Percentiles rank a stretch among this genome's conserved stretches.
Evolutionary conservation across 495 filamentous ascomycete species (phyloP).

Genomic region (Lepraria neglecta): DNA sequence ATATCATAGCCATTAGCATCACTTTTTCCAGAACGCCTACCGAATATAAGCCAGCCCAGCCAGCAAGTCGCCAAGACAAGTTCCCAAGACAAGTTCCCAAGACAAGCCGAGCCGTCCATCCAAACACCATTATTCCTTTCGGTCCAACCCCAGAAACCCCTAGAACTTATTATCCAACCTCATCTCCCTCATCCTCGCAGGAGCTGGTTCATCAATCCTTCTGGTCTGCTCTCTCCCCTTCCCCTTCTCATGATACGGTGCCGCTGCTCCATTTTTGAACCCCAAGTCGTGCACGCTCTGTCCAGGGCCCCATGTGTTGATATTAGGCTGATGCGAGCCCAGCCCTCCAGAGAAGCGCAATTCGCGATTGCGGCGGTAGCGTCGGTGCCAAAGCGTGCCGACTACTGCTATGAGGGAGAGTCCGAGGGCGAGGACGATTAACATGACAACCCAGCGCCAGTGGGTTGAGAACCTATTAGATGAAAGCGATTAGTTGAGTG

Average conservation of each 20-base stretch:
- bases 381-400: conserved; percentile 44
- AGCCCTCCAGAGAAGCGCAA: conserved; percentile 14
- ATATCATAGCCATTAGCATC: no score
- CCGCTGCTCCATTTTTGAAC: conserved; percentile 3
- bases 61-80: background rate
- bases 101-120: background rate
- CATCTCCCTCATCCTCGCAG: conserved; percentile 17
- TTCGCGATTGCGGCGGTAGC: conserved; percentile 35
- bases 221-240: conserved; percentile 20
- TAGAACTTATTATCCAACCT: background rate
- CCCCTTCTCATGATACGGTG: conserved; percentile 21
- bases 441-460: conserved; percentile 49
- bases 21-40: background rate
- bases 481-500: background rate
- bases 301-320: conserved; percentile 29
- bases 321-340: conserved; percentile 18
- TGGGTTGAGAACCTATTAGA: conserved; percentile 43
- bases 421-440: conserved; percentile 47
- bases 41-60: background rate
- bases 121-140: background rate
- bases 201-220: conserved; percentile 10
- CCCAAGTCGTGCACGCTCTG: conserved; percentile 28
- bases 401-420: conserved; percentile 36
- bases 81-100: background rate
- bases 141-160: background rate